Evolutionary conservation across 1,139 yeast species (phyloP), one percentile per base, ranked within the genome.

Genomic region (Magnusiomyces clavatus): DNA sequence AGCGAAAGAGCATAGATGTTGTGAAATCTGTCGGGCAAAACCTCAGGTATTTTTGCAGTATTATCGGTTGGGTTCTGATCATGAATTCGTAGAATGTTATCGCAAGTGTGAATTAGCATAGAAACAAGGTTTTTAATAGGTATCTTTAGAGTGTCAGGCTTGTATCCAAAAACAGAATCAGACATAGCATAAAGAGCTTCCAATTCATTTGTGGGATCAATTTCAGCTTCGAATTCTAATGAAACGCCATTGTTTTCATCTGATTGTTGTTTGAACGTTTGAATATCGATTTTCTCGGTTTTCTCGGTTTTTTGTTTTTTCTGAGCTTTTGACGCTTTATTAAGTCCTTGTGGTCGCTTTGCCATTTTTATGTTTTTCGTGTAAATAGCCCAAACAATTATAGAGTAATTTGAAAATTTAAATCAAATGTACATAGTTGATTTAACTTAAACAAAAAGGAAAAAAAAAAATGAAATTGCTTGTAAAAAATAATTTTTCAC

Each of bases 271-370:
- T 24, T 24, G 3, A 34, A 19, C 24, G 11, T 13, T 14, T 34
- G 34, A 10, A 34, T 3, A 54, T 56, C 55, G 12, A 46, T 57
- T 49, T 59, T 49, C 44, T 56, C 59, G 12, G 46, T 57, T 49
- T 59, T 49, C 44, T 56, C 59, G 51, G 60, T 54, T 53, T 57
- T 58, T 59, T 67, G 61, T 56, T 65, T 66, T 46, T 63, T 65
- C 65, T 80, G 80, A 19, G 74, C 67, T 56, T 76, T 75, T 29
- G 80, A 74, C 1, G 81, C 77, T 61, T 83, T 82, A n/a, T 87
- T 87, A 52, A 87, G 70, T 47, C 97, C 96, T 58, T 86, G 72
- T 38, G 90, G 86, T 75, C 96, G 78, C 64, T 86, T 89, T 43
- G 58, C 68, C 69, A 64, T 65, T 36, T 14, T 53, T 16, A 11